These are phyloP conservation scores for Microcyclospora pomicola DNA, from an alignment of 2,329 filamentous ascomycete species.

Conservation along the genomic window DNA sequence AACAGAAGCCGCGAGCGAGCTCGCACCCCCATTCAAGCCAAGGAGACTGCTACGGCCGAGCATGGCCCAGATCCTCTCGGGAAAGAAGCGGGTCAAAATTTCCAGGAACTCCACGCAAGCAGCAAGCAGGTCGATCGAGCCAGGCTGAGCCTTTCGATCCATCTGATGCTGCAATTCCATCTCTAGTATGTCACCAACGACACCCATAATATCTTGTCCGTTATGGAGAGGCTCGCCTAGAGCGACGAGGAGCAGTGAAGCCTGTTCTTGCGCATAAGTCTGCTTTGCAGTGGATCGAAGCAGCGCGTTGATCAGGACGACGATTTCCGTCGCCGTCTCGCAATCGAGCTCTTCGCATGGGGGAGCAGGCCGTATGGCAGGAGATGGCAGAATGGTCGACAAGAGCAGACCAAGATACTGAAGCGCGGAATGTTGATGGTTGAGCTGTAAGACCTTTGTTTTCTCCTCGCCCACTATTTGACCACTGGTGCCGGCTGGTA, in stretches of 20 bases:
- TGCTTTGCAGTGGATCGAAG: conserved; percentile 31
- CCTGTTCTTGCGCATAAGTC: conserved; percentile 20
- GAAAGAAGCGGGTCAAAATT: conserved; percentile 55
- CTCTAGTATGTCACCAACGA: conserved; percentile 79
- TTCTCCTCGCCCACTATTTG: conserved; percentile 65
- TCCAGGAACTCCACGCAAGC: conserved; percentile 71
- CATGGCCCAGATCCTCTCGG: conserved; percentile 80
- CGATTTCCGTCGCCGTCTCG: conserved; percentile 57
- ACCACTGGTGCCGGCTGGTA: conserved; percentile 53
- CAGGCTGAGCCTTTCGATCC: conserved; percentile 44
- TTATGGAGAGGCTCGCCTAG: conserved; percentile 38
- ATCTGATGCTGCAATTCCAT: conserved; percentile 39
- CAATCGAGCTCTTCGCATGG: conserved; percentile 28
- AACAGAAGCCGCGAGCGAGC: conserved; percentile 63
- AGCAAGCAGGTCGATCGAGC: conserved; percentile 52
- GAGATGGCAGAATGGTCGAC: conserved; percentile 49
- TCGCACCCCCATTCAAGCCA: conserved; percentile 59
- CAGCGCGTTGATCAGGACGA: conserved; percentile 59
- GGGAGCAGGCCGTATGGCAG: conserved; percentile 9
- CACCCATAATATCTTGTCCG: conserved; percentile 59
- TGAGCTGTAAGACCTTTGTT: conserved; percentile 62
- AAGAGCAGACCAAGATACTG: conserved; percentile 65
- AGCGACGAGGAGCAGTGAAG: conserved; percentile 35
- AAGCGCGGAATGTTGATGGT: conserved; percentile 61
- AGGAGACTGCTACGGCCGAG: conserved; percentile 70